Evolutionary conservation across 345 rosid genomes (phyloP).

Genomic region (Anastatica hierochuntica): DNA sequence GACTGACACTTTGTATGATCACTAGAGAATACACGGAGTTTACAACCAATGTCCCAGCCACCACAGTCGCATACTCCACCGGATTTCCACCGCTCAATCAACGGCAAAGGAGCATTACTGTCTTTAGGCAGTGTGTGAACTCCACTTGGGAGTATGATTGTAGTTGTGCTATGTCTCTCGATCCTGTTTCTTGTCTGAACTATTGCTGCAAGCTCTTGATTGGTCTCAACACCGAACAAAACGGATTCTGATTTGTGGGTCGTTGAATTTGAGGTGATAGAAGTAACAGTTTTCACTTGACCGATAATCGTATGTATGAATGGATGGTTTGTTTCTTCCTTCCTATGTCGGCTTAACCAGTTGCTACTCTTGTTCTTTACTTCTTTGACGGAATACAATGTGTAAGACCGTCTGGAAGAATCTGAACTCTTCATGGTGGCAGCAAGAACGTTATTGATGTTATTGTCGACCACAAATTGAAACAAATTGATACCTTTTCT

Average conservation of each 20-base stretch:
- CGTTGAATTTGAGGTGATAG: constrained; percentile 18
- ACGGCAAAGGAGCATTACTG: constrained; percentile 45
- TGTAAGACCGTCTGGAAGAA: constrained; percentile 32
- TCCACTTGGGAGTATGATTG: constrained; percentile 70
- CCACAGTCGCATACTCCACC: constrained; percentile 90
- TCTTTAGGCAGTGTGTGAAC: constrained; percentile 58
- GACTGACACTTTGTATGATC: constrained; percentile 14
- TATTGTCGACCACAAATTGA: constrained; percentile 57
- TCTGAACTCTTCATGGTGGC: constrained; percentile 49
- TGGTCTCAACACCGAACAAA: constrained; percentile 37
- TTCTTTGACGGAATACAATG: constrained; percentile 59
- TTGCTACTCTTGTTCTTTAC: constrained; percentile 37
- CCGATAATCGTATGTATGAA: constrained; percentile 45
- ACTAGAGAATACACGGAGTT: constrained; percentile 40
- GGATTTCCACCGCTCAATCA: constrained; percentile 63
- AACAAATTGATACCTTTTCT: constrained; percentile 65
- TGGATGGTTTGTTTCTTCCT: constrained; percentile 42
- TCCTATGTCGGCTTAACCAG: constrained; percentile 55
- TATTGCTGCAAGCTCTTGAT: constrained; percentile 62
- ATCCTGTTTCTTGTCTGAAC: constrained; percentile 29
- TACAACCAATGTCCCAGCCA: constrained; percentile 96
- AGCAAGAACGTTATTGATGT: constrained; percentile 51
- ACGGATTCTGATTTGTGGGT: constrained; percentile 46
- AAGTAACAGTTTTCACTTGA: constrained; percentile 40
- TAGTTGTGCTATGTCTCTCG: constrained; percentile 13